Evolutionary conservation across 441 rosid genomes (phyloP).

Genomic region (Gossypium schwendimanii): DNA sequence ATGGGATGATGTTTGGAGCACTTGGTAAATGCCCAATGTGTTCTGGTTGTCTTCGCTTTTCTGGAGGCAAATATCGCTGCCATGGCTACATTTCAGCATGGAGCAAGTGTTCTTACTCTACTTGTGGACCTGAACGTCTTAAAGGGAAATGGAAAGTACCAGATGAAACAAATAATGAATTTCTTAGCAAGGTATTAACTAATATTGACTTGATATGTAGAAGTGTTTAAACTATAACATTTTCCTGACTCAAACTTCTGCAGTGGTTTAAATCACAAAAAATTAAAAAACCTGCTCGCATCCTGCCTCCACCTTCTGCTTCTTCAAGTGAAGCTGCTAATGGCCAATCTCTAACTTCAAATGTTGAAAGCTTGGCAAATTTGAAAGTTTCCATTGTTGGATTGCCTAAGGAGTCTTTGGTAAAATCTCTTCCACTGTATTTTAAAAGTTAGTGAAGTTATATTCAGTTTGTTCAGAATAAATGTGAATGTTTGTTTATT

Average conservation of each 20-base stretch:
- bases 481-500: neutral
- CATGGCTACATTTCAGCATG: constrained; percentile 70
- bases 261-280: constrained; percentile 94
- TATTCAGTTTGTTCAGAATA: constrained; percentile 4
- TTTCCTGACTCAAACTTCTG: constrained; percentile 22
- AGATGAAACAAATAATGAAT: constrained; percentile 54
- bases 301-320: constrained; percentile 46
- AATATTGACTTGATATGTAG: constrained; percentile 2
- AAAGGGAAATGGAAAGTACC: constrained; percentile 87
- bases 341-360: constrained; percentile 38
- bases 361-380: constrained; percentile 61
- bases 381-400: constrained; percentile 65
- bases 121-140: constrained; percentile 60
- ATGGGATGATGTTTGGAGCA: constrained; percentile 95
- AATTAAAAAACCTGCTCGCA: constrained; percentile 53
- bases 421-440: constrained; percentile 22
- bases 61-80: constrained; percentile 77
- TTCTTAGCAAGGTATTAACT: constrained; percentile 54
- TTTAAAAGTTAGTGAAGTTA: neutral
- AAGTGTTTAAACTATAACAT: constrained; percentile 8
- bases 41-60: constrained; percentile 60
- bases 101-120: constrained; percentile 85
- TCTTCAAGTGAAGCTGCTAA: constrained; percentile 40
- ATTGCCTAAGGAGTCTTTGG: constrained; percentile 52
- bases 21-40: constrained; percentile 70